Evolutionary conservation across 192 early-diverging fungal genomes (phyloP).

Genomic region (Backusella australiensis): DNA sequence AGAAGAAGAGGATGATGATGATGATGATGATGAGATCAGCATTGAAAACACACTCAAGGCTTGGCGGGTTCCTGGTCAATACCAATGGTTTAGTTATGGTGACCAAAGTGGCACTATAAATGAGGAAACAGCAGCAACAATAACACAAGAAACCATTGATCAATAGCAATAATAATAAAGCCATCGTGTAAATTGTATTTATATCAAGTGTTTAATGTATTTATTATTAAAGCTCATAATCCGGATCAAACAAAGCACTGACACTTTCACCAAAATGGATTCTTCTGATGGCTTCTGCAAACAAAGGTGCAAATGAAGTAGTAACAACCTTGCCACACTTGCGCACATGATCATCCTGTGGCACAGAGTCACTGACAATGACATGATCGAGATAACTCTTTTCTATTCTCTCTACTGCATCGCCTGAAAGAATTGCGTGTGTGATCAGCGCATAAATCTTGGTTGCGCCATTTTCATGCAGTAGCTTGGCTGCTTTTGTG

Average conservation of each 20-base stretch:
- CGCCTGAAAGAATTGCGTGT: conserved; percentile 87
- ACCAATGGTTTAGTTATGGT: conserved; percentile 14
- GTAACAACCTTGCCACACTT: conserved; percentile 78
- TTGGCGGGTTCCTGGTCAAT: conserved; percentile 35
- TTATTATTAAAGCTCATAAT: conserved; percentile 18
- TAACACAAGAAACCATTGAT: not conserved
- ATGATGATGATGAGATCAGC: not conserved
- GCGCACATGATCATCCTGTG: conserved; percentile 82
- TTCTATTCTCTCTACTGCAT: conserved; percentile 81
- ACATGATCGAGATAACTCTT: conserved; percentile 77
- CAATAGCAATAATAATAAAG: too few species aligned
- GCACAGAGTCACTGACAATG: conserved; percentile 92
- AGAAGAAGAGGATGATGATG: not conserved
- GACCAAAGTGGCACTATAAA: not conserved
- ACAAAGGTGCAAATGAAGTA: conserved; percentile 81
- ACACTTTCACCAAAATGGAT: conserved; percentile 96
- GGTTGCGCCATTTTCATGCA: conserved; percentile 83
- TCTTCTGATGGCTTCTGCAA: conserved; percentile 93
- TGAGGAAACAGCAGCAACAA: not conserved
- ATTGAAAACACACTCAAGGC: conserved; percentile 46
- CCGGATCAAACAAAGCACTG: conserved; percentile 68
- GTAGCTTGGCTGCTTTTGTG: conserved; percentile 81
- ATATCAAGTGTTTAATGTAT: too few species aligned
- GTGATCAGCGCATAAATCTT: conserved; percentile 93
- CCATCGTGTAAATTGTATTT: too few species aligned